Conservation (phyloP, 805 yeast species). For the Cyberlindnera amylophila region DNA sequence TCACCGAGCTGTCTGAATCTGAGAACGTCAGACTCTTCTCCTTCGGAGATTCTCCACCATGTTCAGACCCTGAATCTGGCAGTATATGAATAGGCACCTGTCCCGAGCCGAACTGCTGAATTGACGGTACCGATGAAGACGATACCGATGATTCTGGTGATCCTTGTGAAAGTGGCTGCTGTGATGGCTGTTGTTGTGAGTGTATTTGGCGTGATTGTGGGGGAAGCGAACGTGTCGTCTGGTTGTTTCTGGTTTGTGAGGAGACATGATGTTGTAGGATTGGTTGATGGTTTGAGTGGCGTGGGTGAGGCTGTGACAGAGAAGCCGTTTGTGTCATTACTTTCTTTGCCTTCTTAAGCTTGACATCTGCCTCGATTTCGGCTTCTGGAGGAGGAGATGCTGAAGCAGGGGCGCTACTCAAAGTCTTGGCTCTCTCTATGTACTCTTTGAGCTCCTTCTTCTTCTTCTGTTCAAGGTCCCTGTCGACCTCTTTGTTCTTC, state of each 20-base stretch:
- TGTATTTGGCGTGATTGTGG: too few species aligned
- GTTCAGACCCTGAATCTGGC: conserved; percentile 14
- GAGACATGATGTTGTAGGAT: not conserved
- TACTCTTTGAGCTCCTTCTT: conserved; percentile 25
- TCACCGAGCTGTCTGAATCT: conserved; percentile 25
- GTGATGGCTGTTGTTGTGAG: not conserved
- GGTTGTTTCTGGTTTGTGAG: not conserved
- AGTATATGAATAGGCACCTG: conserved; percentile 6
- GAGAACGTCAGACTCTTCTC: conserved; percentile 23
- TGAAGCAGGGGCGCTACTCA: conserved; percentile 4
- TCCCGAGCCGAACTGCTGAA: not conserved
- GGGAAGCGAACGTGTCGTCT: too few species aligned
- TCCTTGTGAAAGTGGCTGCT: not conserved
- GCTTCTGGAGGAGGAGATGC: conserved; percentile 11
- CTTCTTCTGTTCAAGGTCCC: conserved; percentile 20
- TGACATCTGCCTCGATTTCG: conserved; percentile 1
- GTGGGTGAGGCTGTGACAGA: not conserved
- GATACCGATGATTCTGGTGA: not conserved
- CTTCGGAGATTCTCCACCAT: conserved; percentile 18
- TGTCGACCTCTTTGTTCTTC: conserved; percentile 24
- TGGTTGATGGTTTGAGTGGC: not conserved
- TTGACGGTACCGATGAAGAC: too few species aligned
- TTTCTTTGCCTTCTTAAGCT: conserved; percentile 3
- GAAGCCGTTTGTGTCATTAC: not conserved
- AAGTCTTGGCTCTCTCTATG: conserved; percentile 23